Evolutionary conservation across 371 early-diverging fungal genomes (phyloP), one percentile per base, ranked within the genome.

Genomic region (Phascolomyces articulosus): DNA sequence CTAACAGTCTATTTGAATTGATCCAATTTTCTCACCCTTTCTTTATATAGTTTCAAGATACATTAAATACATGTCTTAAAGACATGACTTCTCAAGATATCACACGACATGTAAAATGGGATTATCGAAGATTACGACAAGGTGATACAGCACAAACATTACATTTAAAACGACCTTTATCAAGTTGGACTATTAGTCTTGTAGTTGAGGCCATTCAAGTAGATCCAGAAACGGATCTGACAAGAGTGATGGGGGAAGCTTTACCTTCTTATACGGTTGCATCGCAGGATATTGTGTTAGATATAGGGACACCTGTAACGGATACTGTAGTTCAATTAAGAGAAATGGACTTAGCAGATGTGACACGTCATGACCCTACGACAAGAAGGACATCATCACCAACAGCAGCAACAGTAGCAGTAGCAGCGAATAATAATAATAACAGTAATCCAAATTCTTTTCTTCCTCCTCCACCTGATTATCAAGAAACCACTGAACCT

Each of bases 1-100:
- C n/a, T n/a, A n/a, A n/a, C n/a, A n/a, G n/a, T n/a, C n/a, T n/a
- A n/a, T n/a, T n/a, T n/a, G n/a, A n/a, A n/a, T n/a, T n/a, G n/a
- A n/a, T n/a, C n/a, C n/a, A n/a, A n/a, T n/a, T n/a, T n/a, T n/a
- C n/a, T n/a, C n/a, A n/a, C n/a, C n/a, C n/a, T n/a, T n/a, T n/a
- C n/a, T n/a, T n/a, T n/a, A n/a, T n/a, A n/a, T 64, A 80, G 80
- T 80, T 75, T 26, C 73, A 77, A 21, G 70, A 74, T 34, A 57
- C 59, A 34, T 55, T 80, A 18, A 71, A 73, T 47, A 64, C 40
- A 11, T 65, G 64, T 26, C 57, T 80, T 23, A 75, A 77, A 57
- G 75, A 77, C 10, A 49, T 80, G 51, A 74, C 74, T 47, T 58
- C 68, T 2, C 49, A 64, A 15, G 80, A 80, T 58, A 60, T 66